Evolutionary conservation across 768 basidiomycete species (phyloP), one percentile per base, ranked within the genome.

Genomic region (Crucibulum laeve): DNA sequence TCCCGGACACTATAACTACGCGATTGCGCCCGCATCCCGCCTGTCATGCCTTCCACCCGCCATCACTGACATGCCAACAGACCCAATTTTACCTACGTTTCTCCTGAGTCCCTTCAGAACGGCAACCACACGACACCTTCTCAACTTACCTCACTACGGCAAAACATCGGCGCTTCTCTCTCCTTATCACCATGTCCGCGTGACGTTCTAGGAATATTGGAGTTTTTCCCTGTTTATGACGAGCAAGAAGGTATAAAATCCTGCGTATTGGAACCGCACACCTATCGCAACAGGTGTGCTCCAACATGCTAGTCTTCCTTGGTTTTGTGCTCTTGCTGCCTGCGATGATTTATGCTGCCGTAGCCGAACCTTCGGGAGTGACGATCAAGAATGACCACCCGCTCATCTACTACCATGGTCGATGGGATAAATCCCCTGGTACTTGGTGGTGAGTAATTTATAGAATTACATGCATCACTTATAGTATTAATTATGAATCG

Each of bases 351-450:
- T 13, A 10, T 13, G 35, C 35, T n/a, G 18, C 14, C n/a, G 19
- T 19, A n/a, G 14, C 35, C n/a, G 10, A n/a, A n/a, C 35, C 35
- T 19, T 37, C 35, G n/a, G 18, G n/a, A 14, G 17, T 43, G 30
- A 53, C 44, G 1, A 61, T 77, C 17, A 53, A 50, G 24, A 60
- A 71, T 49, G 48, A 62, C 37, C 50, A 77, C 45, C 70, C 73
- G 0, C 53, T 68, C 40, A 73, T 80, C 18, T 69, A 64, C 49
- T 73, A 64, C 43, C 72, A 77, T 45, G 76, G 75, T 3, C 67
- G 77, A 17, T 79, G 77, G 78, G 77, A 79, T 49, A 38, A 53
- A 0, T 66, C 70, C 13, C 71, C 69, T 4, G 76, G 76, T 35
- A 77, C 76, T 4, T 81, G 77, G 75, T 79, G 78, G 79, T 77